Base-by-base conservation (phyloP, 176 grass and related monocot genomes). In the Raddia distichophylla region DNA sequence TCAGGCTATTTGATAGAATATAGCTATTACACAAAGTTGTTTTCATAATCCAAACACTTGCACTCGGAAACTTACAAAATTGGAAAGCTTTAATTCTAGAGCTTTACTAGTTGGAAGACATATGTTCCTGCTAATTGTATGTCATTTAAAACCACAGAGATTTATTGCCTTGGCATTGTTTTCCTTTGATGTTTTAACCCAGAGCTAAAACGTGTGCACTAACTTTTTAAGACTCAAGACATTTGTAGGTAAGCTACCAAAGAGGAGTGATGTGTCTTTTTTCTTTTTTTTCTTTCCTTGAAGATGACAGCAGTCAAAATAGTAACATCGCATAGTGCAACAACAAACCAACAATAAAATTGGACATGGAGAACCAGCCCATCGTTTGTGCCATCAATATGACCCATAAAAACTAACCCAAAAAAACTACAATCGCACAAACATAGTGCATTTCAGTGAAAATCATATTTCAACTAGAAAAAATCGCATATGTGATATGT, bases 21-120 rank as follows among this genome's bases (percentile, higher is more conserved):
- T 66, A 80, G 13, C 43, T 50, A 11, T 54, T 3, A 74, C 34
- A 54, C 69, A 44, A 74, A 67, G 16, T 61, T 66, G 44, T 69
- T 60, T 74, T 42, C 53, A 14, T 68, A 64, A 75, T 75, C 14
- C 12, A 80, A 80, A 40, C 43, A 53, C 6, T 52, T 18, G 60
- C 60, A 74, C 62, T 69, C 33, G 18, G 52, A 53, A 86, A 51
- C 19, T 44, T 19, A 81, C 64, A 77, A 77, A 18, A 85, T 18
- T 13, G 65, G 50, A 73, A 18, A 18, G 52, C 14, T 75, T 75
- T 60, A 68, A 6, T 80, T 20, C 6, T 42, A 76, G 15, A 76
- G 55, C n/a, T 60, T 55, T 40, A 69, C 70, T 1, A 34, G 55
- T 53, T 87, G 54, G 16, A n/a, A 69, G 16, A 66, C 45, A 19